Conservation (phyloP, 108 stramenopile species). For the Skeletonema menzelii region DNA sequence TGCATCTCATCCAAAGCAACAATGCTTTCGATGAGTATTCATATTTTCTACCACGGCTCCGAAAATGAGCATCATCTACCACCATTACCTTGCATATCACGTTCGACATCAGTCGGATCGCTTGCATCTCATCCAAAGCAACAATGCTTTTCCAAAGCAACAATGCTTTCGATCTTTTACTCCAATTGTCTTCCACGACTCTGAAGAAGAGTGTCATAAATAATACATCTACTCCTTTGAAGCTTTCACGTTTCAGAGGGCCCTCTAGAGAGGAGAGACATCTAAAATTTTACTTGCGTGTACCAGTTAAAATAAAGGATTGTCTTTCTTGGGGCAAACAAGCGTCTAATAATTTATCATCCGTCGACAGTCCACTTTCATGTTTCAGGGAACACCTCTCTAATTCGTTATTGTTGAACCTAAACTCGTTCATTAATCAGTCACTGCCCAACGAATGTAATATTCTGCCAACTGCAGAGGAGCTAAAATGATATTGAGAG, state of each 20-base stretch:
- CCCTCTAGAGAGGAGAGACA: background rate
- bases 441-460: constrained; percentile 76
- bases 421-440: constrained; percentile 3
- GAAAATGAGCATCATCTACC: too few species aligned
- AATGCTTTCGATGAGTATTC: too few species aligned
- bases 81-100: too few species aligned
- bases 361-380: background rate
- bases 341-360: background rate
- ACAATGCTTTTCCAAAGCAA: too few species aligned
- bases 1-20: too few species aligned
- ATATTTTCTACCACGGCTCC: too few species aligned
- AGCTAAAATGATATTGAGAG: constrained; percentile 82
- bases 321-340: background rate
- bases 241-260: background rate
- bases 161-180: background rate
- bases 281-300: background rate
- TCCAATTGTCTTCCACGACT: background rate
- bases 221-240: background rate
- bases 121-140: too few species aligned
- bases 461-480: constrained; percentile 79
- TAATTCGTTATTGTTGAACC: background rate
- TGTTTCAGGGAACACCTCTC: background rate
- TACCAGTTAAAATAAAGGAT: background rate
- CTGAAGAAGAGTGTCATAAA: background rate
- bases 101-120: too few species aligned